phyloP scores from a whole-genome alignment of 2,329 filamentous ascomycete species.

The Tolypocladium tropicale region DNA sequence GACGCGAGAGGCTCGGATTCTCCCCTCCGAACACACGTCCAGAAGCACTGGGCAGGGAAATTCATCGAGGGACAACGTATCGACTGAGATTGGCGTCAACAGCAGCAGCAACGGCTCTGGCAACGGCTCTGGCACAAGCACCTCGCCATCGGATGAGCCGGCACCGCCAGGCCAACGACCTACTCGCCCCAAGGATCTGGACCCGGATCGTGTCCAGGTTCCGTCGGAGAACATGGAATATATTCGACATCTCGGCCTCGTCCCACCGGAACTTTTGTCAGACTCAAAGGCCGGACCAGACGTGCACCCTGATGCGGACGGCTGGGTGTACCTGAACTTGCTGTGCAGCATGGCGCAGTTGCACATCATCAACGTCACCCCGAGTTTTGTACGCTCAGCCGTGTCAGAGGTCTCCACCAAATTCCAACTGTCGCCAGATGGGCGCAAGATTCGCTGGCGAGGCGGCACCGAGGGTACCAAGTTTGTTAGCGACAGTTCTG shows the following conservation, averaged over 20 bases:
- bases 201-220: slow-evolving; percentile 66
- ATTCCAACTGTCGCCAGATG: slow-evolving; percentile 68
- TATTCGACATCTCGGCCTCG: slow-evolving; percentile 62
- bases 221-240: slow-evolving; percentile 72
- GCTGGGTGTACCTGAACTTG: slow-evolving; percentile 77
- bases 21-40: slow-evolving; percentile 18
- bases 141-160: slow-evolving; percentile 25
- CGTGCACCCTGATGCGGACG: slow-evolving; percentile 53
- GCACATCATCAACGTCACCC: slow-evolving; percentile 75
- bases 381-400: slow-evolving; percentile 65
- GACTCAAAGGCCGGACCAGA: slow-evolving; percentile 28
- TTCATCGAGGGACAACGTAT: slow-evolving; percentile 31
- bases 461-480: slow-evolving; percentile 56
- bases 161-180: slow-evolving; percentile 59
- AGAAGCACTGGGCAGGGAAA: slow-evolving; percentile 26
- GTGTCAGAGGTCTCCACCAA: slow-evolving; percentile 60
- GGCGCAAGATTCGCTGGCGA: slow-evolving; percentile 70
- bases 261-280: slow-evolving; percentile 44
- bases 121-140: slow-evolving; percentile 19
- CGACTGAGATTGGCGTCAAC: slow-evolving; percentile 31
- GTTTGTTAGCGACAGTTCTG: slow-evolving; percentile 54
- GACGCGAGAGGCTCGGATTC: slow-evolving; percentile 39
- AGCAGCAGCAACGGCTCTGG: slow-evolving; percentile 12
- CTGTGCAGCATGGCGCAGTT: slow-evolving; percentile 74
- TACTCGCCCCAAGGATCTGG: slow-evolving; percentile 65